Evolutionary conservation across 176 grass and related monocot genomes (phyloP).

Genomic region (Carex kokanica): DNA sequence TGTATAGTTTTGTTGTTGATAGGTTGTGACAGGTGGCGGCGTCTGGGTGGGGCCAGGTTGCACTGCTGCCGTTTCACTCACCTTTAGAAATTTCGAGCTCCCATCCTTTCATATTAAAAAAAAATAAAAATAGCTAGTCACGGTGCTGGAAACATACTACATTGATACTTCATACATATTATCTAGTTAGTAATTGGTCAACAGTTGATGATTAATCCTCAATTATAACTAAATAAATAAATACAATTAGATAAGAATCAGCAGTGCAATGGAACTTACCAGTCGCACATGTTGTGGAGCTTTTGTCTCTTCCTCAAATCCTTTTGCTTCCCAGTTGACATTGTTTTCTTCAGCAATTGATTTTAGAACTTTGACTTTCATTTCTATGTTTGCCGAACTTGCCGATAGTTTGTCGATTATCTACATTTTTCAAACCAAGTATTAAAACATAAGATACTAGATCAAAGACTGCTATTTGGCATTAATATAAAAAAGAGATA

Average conservation of each 20-base stretch:
- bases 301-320: conserved; percentile 22
- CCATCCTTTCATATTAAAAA: conserved; percentile 19
- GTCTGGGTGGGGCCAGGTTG: not conserved
- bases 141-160: not conserved
- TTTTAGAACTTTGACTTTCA: conserved; percentile 33
- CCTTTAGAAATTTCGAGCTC: conserved; percentile 13
- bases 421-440: conserved; percentile 7
- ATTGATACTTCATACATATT: not conserved
- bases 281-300: conserved; percentile 4
- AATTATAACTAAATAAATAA: not conserved
- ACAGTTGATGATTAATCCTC: not conserved
- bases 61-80: not conserved
- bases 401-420: conserved; percentile 27
- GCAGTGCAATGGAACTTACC: conserved; percentile 5
- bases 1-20: conserved; percentile 12
- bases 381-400: conserved; percentile 19
- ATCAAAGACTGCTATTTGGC: not conserved
- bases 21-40: not conserved
- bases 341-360: conserved; percentile 32
- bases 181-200: not conserved
- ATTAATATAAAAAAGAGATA: conserved; percentile 5
- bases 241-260: not conserved
- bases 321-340: conserved; percentile 31
- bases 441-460: not conserved
- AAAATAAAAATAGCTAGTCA: not conserved